phyloP scores from a whole-genome alignment of 2,329 filamentous ascomycete species.

The Aspergillus costaricaensis region DNA sequence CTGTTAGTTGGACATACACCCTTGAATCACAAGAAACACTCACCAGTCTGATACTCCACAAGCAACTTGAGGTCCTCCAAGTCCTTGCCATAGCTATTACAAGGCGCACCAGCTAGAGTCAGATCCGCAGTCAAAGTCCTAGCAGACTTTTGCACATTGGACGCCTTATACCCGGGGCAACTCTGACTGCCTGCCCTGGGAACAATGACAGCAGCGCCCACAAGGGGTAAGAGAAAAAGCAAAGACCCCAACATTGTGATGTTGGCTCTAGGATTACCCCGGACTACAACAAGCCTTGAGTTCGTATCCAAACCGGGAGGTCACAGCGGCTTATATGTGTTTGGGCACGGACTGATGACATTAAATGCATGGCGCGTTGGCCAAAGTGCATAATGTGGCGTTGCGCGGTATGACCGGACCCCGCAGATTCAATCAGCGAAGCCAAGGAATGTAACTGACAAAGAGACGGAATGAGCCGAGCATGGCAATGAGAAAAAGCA shows the following conservation, averaged over 20 bases:
- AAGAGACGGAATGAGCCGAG: background rate
- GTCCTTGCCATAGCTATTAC: conserved; percentile 63
- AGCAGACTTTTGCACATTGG: conserved; percentile 35
- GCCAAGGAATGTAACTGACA: conserved; percentile 1
- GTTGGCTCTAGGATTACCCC: background rate
- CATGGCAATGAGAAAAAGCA: background rate
- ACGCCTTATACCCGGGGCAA: conserved; percentile 44
- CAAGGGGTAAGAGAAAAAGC: conserved; percentile 31
- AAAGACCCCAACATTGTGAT: conserved; percentile 30
- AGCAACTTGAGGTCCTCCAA: conserved; percentile 57
- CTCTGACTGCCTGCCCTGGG: conserved; percentile 16
- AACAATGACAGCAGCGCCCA: conserved; percentile 29
- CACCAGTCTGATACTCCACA: conserved; percentile 64
- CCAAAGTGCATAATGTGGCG: conserved; percentile 1
- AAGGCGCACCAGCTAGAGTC: conserved; percentile 65
- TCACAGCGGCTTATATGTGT: conserved; percentile 13
- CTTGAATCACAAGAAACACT: conserved; percentile 3
- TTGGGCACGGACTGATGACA: conserved; percentile 2
- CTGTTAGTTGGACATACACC: background rate
- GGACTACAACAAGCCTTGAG: background rate
- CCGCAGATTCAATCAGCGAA: conserved; percentile 9
- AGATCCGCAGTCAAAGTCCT: conserved; percentile 68
- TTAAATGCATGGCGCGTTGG: background rate
- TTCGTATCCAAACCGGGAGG: background rate
- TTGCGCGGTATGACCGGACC: conserved; percentile 6